phyloP scores from a whole-genome alignment of 441 rosid genomes.

The Metrosideros polymorpha region DNA sequence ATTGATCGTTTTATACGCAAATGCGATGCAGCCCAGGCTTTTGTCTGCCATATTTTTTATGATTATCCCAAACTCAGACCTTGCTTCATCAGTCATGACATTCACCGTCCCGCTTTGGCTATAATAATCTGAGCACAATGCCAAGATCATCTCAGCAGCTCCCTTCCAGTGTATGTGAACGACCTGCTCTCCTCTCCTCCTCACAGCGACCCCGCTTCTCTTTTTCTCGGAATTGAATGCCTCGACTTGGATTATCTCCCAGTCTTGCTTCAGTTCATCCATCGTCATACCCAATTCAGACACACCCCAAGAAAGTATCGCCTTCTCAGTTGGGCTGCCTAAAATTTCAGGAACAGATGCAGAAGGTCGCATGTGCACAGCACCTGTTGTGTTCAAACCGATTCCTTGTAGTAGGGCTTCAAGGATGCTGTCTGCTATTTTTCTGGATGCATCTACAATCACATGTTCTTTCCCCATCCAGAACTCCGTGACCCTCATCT shows the following conservation, averaged over 20 bases:
- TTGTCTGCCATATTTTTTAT: slow-evolving; percentile 39
- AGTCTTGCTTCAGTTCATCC: not conserved
- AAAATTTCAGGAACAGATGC: not conserved
- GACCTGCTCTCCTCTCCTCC: slow-evolving; percentile 7
- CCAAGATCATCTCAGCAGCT: slow-evolving; percentile 45
- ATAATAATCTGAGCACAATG: slow-evolving; percentile 22
- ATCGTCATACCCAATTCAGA: not conserved
- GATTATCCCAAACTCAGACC: not conserved
- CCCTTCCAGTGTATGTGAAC: slow-evolving; percentile 41
- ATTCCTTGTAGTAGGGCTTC: not conserved
- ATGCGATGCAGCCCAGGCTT: slow-evolving; percentile 41
- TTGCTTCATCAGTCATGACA: slow-evolving; percentile 15
- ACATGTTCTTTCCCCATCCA: not conserved
- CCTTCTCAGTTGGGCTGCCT: slow-evolving; percentile 3
- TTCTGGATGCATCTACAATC: not conserved
- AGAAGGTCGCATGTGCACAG: not conserved
- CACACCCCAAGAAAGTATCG: not conserved
- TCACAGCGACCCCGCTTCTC: slow-evolving; percentile 25
- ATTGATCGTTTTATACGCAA: slow-evolving; percentile 16
- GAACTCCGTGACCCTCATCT: not conserved
- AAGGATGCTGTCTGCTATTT: not conserved
- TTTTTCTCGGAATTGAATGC: slow-evolving; percentile 2
- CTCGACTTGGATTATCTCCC: not conserved
- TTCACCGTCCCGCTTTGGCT: not conserved
- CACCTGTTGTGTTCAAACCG: not conserved